phyloP scores from a whole-genome alignment of 352 stramenopile genomes.

The Elongisporangium anandrum region DNA sequence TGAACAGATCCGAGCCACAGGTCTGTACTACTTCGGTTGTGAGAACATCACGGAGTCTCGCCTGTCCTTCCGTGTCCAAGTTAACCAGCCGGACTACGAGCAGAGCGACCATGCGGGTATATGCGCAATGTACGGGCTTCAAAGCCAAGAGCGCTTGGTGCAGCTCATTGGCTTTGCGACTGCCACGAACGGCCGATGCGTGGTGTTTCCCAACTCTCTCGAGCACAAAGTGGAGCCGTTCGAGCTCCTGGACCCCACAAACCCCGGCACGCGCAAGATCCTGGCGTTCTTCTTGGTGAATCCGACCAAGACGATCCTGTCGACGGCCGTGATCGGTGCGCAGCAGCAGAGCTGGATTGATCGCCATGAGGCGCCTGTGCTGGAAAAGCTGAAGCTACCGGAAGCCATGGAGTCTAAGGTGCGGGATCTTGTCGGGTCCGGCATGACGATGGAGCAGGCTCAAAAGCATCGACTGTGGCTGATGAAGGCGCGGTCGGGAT shows the following conservation, averaged over 20 bases:
- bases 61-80: constrained; percentile 26
- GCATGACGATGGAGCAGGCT: not conserved
- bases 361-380: not conserved
- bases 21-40: constrained; percentile 44
- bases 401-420: not conserved
- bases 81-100: constrained; percentile 22
- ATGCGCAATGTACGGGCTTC: constrained; percentile 22
- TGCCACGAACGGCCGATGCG: constrained; percentile 17
- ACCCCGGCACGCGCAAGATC: constrained; percentile 38
- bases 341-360: constrained; percentile 36
- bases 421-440: not conserved
- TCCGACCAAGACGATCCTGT: constrained; percentile 19
- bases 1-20: constrained; percentile 42
- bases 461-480: too few relatives aligned
- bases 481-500: too few relatives aligned
- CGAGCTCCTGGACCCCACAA: constrained; percentile 22
- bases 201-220: constrained; percentile 38
- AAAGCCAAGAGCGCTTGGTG: constrained; percentile 13
- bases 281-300: constrained; percentile 46
- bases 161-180: constrained; percentile 19
- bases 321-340: constrained; percentile 27
- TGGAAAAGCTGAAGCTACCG: not conserved
- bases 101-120: constrained; percentile 25
- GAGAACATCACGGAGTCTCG: constrained; percentile 43
- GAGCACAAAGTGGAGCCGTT: constrained; percentile 48